These are phyloP conservation scores for Pythium aphanidermatum DNA, from an alignment of 352 stramenopile species.

Conservation along the genomic window DNA sequence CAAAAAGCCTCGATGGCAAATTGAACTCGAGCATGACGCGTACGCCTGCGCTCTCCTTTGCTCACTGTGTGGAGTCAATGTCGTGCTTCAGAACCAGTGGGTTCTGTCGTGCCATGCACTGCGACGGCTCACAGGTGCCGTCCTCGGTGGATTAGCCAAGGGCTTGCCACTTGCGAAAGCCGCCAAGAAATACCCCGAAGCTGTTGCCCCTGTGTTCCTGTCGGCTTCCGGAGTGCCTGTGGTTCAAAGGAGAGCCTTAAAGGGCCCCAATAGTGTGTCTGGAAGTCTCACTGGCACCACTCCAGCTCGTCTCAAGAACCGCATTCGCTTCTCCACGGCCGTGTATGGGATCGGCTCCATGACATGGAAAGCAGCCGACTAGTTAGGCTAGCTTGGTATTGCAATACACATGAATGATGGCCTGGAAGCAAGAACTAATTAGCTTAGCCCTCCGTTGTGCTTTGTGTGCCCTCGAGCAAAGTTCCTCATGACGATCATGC, in stretches of 20 bases:
- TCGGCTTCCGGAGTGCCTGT: no score
- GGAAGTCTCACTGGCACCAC: background rate
- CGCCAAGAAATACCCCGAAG: slow-evolving; percentile 50
- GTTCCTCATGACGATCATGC: slow-evolving; percentile 13
- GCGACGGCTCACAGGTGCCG: slow-evolving; percentile 38
- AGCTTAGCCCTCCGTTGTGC: background rate
- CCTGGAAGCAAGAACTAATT: no score
- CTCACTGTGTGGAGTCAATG: slow-evolving; percentile 71
- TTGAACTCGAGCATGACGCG: slow-evolving; percentile 56
- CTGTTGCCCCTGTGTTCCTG: slow-evolving; percentile 3
- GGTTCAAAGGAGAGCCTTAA: no score
- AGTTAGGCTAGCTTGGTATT: slow-evolving; percentile 5
- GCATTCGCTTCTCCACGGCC: slow-evolving; percentile 61
- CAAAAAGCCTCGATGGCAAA: slow-evolving; percentile 54
- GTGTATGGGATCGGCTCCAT: slow-evolving; percentile 64
- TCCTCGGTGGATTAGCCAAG: slow-evolving; percentile 45
- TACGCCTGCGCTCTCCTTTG: slow-evolving; percentile 62
- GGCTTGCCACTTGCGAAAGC: slow-evolving; percentile 56
- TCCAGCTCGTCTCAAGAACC: slow-evolving; percentile 46
- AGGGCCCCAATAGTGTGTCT: no score
- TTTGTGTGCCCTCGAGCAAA: background rate
- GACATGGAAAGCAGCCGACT: slow-evolving; percentile 37
- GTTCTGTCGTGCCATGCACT: slow-evolving; percentile 73
- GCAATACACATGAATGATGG: no score
- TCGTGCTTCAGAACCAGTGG: slow-evolving; percentile 78